Evolutionary conservation across 2,329 filamentous ascomycete genomes (phyloP), one percentile per base, ranked within the genome.

Genomic region (Raffaelea ambrosiae): DNA sequence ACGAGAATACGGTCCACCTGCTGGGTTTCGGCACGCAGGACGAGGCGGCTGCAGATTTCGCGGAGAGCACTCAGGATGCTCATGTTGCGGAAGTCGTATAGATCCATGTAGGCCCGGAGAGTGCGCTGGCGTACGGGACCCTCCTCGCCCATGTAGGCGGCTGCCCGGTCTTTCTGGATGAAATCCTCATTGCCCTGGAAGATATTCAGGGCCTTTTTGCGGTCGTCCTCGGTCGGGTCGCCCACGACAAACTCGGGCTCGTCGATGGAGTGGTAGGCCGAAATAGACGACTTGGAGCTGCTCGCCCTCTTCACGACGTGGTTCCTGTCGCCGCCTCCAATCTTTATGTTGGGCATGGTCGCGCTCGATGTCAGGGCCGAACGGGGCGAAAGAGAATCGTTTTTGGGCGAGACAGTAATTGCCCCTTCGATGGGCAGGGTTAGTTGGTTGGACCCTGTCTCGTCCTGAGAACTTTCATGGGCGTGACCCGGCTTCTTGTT

Each of bases 1-100:
- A 94, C 87, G 53, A 98, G 69, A 50, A 98, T 91, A 31, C 93
- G 85, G 63, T 98, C 93, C 19, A 98, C 88, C 64, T 98, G 91
- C 66, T 98, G 93, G 3, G 90, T 95, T 67, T 98, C 93, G 38
- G 87, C 93, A 55, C 87, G 86, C 49, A 98, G 73, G 4, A 93
- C 75, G 21, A 97, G 73, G 29, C 87, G 84, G 46, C 79, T 79
- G 63, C 93, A 98, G 22, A 98, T 74, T 51, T 83, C 79, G 22
- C 93, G 82, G 53, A 97, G 73, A 8, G 87, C 81, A 35, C 76
- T 73, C 16, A 97, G 74, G 43, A 97, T 84, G 63, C 87, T 95
- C 59, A 86, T 74, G 57, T 84, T 84, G 8, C 78, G 72, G 69
- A 93, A 97, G 61, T 96, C 84, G 62, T 91, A 96, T 11, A 96